Evolutionary conservation across 768 basidiomycete genomes (phyloP), one percentile per base, ranked within the genome.

Genomic region (Rubroboletus pulcherrimus): DNA sequence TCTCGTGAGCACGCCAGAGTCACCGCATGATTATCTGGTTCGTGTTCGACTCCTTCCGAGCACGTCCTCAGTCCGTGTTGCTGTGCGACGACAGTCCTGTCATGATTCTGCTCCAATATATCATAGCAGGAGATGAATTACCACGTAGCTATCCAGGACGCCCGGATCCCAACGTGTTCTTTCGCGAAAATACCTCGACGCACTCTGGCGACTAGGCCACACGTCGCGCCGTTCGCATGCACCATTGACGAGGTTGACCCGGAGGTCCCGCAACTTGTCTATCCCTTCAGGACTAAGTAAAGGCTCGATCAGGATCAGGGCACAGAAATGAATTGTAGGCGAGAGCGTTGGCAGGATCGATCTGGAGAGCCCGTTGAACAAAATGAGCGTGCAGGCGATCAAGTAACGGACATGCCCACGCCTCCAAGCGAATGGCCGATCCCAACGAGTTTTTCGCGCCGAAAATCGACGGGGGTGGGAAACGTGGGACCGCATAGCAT

Each of bases 361-460:
- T 66, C 85, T 86, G 44, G 45, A 15, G 42, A 30, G 14, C 44
- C 21, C 34, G 39, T 44, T 35, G 37, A 61, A 34, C 24, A n/a
- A 21, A 56, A 44, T 49, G 9, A 45, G 10, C 19, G 43, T 14
- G 35, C 33, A 48, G 21, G 31, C 1, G 30, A 48, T 26, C 14
- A 4, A 10, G 19, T 10, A 19, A 57, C 81, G 53, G 62, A 86
- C 86, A 86, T 79, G 21, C 81, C 74, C 53, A 85, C 83, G 38
- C 80, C 86, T 14, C 86, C 86, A 19, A 89, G 70, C 1, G 86
- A 87, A 66, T 89, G 86, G 0, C 85, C 86, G 17, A 89, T 76
- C 3, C 85, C 86, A 37, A 87, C 74, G 3, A 89, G 69, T 42
- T 75, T 81, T 56, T 82, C 70, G 21, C 63, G 67, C 29, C 65